Percentiles rank a stretch among this genome's conserved stretches.
Evolutionary conservation across 352 stramenopile species (phyloP).

Genomic region (Phytopythium delawarense): DNA sequence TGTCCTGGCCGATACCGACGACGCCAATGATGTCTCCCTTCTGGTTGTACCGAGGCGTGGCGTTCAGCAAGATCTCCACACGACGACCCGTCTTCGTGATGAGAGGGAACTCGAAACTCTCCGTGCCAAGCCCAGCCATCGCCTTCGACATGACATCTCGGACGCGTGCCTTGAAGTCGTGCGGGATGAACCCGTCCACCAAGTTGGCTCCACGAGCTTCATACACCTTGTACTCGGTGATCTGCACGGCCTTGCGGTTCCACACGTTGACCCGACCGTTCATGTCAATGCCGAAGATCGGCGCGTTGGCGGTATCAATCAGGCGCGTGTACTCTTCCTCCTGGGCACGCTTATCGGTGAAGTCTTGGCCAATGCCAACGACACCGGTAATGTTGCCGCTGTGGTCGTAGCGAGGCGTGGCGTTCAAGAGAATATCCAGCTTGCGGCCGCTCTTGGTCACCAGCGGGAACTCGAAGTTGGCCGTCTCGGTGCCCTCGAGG

Average conservation of each 20-base stretch:
- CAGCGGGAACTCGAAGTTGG: slow-evolving; percentile 85
- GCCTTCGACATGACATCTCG: slow-evolving; percentile 61
- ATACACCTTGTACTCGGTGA: slow-evolving; percentile 87
- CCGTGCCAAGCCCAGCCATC: slow-evolving; percentile 53
- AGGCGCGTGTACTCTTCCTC: slow-evolving; percentile 85
- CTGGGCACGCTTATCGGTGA: slow-evolving; percentile 79
- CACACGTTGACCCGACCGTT: slow-evolving; percentile 84
- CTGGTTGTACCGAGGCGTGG: slow-evolving; percentile 76
- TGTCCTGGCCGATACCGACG: slow-evolving; percentile 80
- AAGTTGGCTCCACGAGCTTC: slow-evolving; percentile 87
- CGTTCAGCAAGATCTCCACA: slow-evolving; percentile 82
- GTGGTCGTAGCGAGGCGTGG: slow-evolving; percentile 68
- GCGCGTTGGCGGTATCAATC: slow-evolving; percentile 89
- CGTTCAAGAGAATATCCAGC: slow-evolving; percentile 81
- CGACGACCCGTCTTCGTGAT: slow-evolving; percentile 75
- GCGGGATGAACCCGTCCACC: slow-evolving; percentile 88
- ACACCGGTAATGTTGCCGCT: slow-evolving; percentile 68
- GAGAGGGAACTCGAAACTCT: slow-evolving; percentile 87
- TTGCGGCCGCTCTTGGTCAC: slow-evolving; percentile 67
- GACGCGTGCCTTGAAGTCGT: slow-evolving; percentile 59
- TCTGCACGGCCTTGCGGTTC: slow-evolving; percentile 89
- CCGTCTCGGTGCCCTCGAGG: slow-evolving; percentile 54
- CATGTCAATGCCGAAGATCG: slow-evolving; percentile 88
- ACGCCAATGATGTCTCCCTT: slow-evolving; percentile 77
- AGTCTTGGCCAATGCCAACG: slow-evolving; percentile 77